A percentile compares a stretch with the other conserved stretches of the same genome.
phyloP scores from a whole-genome alignment of 2,329 filamentous ascomycete genomes.

The Aotearoamyces nothofagi region DNA sequence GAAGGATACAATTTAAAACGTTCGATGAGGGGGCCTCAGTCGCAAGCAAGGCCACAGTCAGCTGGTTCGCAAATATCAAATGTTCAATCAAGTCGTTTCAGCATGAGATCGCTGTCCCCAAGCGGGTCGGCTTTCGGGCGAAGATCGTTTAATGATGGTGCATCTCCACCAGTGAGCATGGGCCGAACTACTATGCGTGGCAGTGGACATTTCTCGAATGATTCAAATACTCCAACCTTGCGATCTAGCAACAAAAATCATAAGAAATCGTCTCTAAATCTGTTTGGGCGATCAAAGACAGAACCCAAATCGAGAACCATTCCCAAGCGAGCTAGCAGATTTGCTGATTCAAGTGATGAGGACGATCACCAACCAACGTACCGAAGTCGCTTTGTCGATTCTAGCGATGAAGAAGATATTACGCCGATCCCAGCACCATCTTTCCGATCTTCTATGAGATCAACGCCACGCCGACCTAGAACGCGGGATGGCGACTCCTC shows the following conservation, averaged over 20 bases:
- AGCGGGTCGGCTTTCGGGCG: constrained; percentile 32
- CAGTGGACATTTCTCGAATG: constrained; percentile 16
- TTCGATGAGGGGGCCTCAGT: constrained; percentile 46
- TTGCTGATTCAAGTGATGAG: constrained; percentile 20
- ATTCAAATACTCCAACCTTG: not conserved
- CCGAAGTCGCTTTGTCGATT: constrained; percentile 41
- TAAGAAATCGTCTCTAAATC: not conserved
- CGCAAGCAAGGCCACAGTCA: constrained; percentile 15
- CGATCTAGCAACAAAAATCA: not conserved
- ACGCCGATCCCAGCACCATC: too few species aligned
- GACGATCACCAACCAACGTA: constrained; percentile 16
- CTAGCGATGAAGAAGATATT: constrained; percentile 41
- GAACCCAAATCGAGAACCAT: constrained; percentile 9
- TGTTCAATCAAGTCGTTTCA: constrained; percentile 43
- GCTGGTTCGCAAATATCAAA: constrained; percentile 21
- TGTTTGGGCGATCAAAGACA: constrained; percentile 9
- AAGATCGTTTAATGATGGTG: constrained; percentile 25
- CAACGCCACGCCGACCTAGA: constrained; percentile 25
- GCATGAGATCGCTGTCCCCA: constrained; percentile 57
- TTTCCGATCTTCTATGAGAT: constrained; percentile 24
- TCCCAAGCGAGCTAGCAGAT: constrained; percentile 12
- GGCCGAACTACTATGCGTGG: constrained; percentile 28
- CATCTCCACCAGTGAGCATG: constrained; percentile 22
- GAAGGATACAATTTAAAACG: constrained; percentile 48
- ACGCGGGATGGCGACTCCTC: constrained; percentile 45